Base-by-base conservation (phyloP, 2,329 filamentous ascomycete genomes). In the Lasiodiplodia theobromae region DNA sequence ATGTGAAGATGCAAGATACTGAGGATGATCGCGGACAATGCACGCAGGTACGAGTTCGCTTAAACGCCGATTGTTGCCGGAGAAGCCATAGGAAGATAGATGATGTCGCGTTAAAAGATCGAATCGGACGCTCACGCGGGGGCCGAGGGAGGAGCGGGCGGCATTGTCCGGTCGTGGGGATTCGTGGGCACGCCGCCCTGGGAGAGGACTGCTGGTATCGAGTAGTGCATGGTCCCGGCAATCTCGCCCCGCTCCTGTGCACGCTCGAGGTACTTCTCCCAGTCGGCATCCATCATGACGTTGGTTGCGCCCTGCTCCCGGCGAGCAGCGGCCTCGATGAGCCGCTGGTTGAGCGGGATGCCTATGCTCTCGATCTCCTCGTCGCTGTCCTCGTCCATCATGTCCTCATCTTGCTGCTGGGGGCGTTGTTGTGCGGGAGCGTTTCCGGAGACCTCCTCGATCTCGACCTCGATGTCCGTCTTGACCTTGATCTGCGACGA, bases 201-300 rank as follows among this genome's bases (percentile, higher is more conserved):
- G 6, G 58, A 40, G 7, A 64, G 60, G n/a, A 64, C 63, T 12
- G 49, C 63, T 21, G 63, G 51, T 66, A 66, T 66, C 63, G 63
- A 56, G 63, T 54, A 66, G 18, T 37, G 51, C 49, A 66, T 44
- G 23, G 49, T 18, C 18, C 37, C 49, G 23, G 49, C 63, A 16
- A 66, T 66, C 51, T 66, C 63, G 63, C 63, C 51, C 11, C 63
- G 63, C 52, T 66, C 63, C 51, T 66, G 63, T 16, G 63, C 63
- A 87, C 89, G 73, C 78, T 92, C 92, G 70, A 92, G 81, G 87
- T 89, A 92, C 77, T 91, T 89, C 77, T 92, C 90, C 89, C 89
- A 92, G 73, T 90, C 89, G 71, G 91, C 89, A 74, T 92, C 90
- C 72, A 92, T 84, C 31, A 87, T 84, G 57, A 86, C 84, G 18